Conservation (phyloP, 805 yeast genomes). For the Yueomyces sinensis region DNA sequence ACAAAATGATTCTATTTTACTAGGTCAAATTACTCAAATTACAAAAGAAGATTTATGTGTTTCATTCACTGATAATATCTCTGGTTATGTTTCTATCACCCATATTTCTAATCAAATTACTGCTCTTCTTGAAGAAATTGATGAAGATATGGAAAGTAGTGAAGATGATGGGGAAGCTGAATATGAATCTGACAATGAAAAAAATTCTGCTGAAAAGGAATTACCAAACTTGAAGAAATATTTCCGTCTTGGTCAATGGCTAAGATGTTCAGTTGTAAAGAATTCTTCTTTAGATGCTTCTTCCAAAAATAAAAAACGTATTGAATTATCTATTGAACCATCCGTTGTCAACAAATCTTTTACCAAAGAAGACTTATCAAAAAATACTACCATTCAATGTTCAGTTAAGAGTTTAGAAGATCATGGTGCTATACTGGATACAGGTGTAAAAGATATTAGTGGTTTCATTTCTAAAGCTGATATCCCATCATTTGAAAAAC, state of each 20-base stretch:
- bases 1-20: slow-evolving; percentile 55
- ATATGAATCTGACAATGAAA: slow-evolving; percentile 18
- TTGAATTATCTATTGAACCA: slow-evolving; percentile 67
- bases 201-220: slow-evolving; percentile 21
- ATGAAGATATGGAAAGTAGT: slow-evolving; percentile 32
- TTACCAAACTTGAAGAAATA: slow-evolving; percentile 43
- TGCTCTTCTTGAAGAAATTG: slow-evolving; percentile 40
- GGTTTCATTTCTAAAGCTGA: slow-evolving; percentile 75
- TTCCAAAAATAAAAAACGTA: slow-evolving; percentile 40
- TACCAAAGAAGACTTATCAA: slow-evolving; percentile 52
- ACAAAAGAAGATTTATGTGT: slow-evolving; percentile 51
- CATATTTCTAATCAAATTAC: slow-evolving; percentile 55
- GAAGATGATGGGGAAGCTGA: slow-evolving; percentile 27
- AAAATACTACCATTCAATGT: slow-evolving; percentile 54
- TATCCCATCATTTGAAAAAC: slow-evolving; percentile 27
- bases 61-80: slow-evolving; percentile 66
- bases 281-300: slow-evolving; percentile 30
- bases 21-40: slow-evolving; percentile 63
- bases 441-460: slow-evolving; percentile 43
- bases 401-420: slow-evolving; percentile 76
- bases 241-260: slow-evolving; percentile 72
- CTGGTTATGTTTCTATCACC: slow-evolving; percentile 68
- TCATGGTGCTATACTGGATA: slow-evolving; percentile 70
- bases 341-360: slow-evolving; percentile 54
- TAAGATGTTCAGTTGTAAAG: slow-evolving; percentile 65